Evolutionary conservation across 2,329 filamentous ascomycete genomes (phyloP), one percentile per base, ranked within the genome.

Genomic region (Dactylellina cionopaga): DNA sequence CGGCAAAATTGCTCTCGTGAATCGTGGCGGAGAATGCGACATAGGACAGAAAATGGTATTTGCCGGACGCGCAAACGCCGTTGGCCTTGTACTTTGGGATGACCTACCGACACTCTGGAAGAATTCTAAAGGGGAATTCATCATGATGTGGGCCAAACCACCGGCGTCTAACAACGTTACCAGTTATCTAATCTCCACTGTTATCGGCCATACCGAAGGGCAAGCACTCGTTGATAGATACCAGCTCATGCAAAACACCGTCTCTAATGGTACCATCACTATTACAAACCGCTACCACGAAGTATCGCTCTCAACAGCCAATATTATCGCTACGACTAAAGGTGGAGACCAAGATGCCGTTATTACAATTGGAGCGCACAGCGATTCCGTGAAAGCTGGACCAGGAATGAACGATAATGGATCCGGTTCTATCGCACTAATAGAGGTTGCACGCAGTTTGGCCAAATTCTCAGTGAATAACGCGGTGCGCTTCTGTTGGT

Each of bases 381-480:
- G 83, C 15, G 87, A 89, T 79, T 86, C 84, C 5, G 87, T 89
- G 17, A 81, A 83, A 25, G 84, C 82, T 2, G 87, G 87, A 0
- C 87, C 87, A 0, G 87, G 87, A 3, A 88, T 90, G 80, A 90
- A 89, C 78, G 88, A 89, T 77, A 85, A 90, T 76, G 88, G 87
- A 52, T 86, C 83, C 11, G 87, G 87, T 15, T 83, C 83, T 1
- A 84, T 88, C 73, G 84, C 83, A 22, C 82, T 88, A 54, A 82
- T 89, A 6, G 86, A 87, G 56, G 82, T 88, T 27, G 87, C 87
- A 6, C 83, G 84, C 24, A 83, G 84, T n/a, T 82, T 89, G 29
- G 83, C 85, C n/a, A 81, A 83, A 41, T 89, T 83, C 79, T 80
- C 79, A 3, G 83, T 86, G 63, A 87, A 84, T 69, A 87, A 88